A percentile compares a stretch with the other conserved stretches of the same genome.
phyloP scores from a whole-genome alignment of 2,329 filamentous ascomycete species.

The Colletotrichum truncatum region DNA sequence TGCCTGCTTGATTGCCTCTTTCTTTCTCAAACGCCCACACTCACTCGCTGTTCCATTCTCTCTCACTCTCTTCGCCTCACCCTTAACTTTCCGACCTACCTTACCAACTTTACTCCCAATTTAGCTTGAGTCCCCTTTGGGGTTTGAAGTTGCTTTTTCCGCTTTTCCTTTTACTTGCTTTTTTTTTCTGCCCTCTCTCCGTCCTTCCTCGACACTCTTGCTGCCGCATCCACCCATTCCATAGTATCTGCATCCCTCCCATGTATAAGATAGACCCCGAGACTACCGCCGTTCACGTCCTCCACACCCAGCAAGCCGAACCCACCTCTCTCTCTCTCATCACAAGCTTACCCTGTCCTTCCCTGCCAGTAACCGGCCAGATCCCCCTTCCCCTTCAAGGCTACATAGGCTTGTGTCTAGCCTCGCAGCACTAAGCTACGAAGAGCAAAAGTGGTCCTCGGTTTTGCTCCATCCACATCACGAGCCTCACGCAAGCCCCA shows the following conservation, averaged over 20 bases:
- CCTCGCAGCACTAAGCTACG: slow-evolving; percentile 24
- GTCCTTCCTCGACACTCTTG: background rate
- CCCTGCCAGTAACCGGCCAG: slow-evolving; percentile 13
- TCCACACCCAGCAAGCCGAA: slow-evolving; percentile 23
- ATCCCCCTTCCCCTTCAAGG: slow-evolving; percentile 20
- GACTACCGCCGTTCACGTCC: slow-evolving; percentile 24
- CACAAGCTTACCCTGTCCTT: slow-evolving; percentile 24
- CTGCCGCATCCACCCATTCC: slow-evolving; percentile 10
- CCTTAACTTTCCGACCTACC: slow-evolving; percentile 18
- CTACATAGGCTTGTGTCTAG: slow-evolving; percentile 22
- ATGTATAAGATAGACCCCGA: slow-evolving; percentile 30
- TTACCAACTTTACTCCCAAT: background rate
- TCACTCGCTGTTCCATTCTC: background rate
- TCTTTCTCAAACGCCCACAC: background rate
- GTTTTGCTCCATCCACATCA: slow-evolving; percentile 21
- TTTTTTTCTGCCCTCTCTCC: background rate
- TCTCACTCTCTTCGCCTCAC: slow-evolving; percentile 18
- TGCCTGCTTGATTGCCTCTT: background rate
- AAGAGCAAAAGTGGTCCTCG: slow-evolving; percentile 19
- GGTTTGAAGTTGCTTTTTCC: slow-evolving; percentile 26
- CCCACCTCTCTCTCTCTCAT: slow-evolving; percentile 18
- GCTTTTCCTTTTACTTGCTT: slow-evolving; percentile 3
- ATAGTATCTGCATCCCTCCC: slow-evolving; percentile 27
- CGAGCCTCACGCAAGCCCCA: slow-evolving; percentile 28
- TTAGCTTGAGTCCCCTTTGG: slow-evolving; percentile 9